phyloP scores from a whole-genome alignment of 176 grass and related monocot genomes.

The Aegilops bicornis region DNA sequence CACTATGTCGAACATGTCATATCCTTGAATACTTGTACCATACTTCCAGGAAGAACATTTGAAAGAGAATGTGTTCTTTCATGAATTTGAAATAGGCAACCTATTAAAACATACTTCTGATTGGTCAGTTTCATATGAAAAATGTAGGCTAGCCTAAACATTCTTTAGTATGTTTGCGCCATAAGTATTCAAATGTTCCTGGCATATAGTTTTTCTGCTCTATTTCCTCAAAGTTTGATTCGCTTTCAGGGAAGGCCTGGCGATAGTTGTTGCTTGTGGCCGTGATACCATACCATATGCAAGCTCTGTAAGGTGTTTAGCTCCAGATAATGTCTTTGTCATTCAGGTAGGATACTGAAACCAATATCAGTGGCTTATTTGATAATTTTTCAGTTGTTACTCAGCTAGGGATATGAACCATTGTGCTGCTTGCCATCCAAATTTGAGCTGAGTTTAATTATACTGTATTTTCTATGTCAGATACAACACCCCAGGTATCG shows the following conservation, averaged over 20 bases:
- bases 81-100: neutral
- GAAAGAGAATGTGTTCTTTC: neutral
- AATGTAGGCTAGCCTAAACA: neutral
- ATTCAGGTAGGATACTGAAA: slow-evolving; percentile 62
- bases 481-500: slow-evolving; percentile 85
- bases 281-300: slow-evolving; percentile 73
- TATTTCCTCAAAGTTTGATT: slow-evolving; percentile 25
- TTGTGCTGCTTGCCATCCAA: neutral
- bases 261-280: slow-evolving; percentile 89
- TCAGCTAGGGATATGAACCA: slow-evolving; percentile 9
- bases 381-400: neutral
- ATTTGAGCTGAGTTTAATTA: neutral
- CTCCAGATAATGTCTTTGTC: slow-evolving; percentile 89
- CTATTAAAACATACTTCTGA: neutral
- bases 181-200: neutral
- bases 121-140: slow-evolving; percentile 6
- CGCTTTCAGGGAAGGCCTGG: slow-evolving; percentile 74
- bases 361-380: slow-evolving; percentile 5
- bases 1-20: neutral
- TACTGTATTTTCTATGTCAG: slow-evolving; percentile 38
- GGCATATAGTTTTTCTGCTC: neutral
- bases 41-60: neutral
- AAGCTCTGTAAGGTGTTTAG: slow-evolving; percentile 69
- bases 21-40: neutral
- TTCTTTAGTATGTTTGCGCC: neutral